Evolutionary conservation across 2,329 filamentous ascomycete genomes (phyloP).

Genomic region (Diaporthe longicolla): DNA sequence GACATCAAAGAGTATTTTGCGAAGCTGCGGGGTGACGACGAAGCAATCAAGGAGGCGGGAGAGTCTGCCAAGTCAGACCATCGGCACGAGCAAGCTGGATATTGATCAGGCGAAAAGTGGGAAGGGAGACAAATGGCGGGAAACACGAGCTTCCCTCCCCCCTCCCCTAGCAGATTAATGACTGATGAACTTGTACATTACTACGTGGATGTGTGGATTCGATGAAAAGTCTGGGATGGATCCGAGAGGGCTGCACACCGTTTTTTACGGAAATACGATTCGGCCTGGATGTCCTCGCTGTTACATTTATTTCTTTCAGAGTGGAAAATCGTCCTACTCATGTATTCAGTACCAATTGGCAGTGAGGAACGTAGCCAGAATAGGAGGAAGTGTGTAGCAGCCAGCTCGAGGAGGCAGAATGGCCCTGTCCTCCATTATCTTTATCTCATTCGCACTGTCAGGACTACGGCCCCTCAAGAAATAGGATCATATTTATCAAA

Average conservation of each 20-base stretch:
- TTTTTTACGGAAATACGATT: background rate
- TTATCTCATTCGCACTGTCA: background rate
- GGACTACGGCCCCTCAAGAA: background rate
- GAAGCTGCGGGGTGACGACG: conserved; percentile 89
- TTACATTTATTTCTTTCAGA: background rate
- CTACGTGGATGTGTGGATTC: background rate
- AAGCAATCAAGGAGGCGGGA: conserved; percentile 76
- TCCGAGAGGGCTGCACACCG: background rate
- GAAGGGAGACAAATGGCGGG: background rate
- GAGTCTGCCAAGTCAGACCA: conserved; percentile 62
- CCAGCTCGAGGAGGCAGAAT: no score
- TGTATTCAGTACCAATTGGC: background rate
- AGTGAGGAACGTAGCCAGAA: background rate
- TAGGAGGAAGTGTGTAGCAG: no score
- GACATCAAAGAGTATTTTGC: conserved; percentile 98
- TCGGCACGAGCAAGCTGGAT: conserved; percentile 68
- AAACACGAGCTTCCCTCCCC: background rate
- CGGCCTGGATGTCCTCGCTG: background rate
- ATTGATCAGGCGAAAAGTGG: conserved; percentile 51
- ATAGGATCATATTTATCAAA: background rate
- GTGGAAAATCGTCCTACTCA: background rate
- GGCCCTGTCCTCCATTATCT: background rate
- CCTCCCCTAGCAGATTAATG: conserved; percentile 9
- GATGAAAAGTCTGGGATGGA: background rate
- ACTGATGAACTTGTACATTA: conserved; percentile 39